phyloP scores from a whole-genome alignment of 345 rosid genomes.

The Eucalyptus fibrosa region DNA sequence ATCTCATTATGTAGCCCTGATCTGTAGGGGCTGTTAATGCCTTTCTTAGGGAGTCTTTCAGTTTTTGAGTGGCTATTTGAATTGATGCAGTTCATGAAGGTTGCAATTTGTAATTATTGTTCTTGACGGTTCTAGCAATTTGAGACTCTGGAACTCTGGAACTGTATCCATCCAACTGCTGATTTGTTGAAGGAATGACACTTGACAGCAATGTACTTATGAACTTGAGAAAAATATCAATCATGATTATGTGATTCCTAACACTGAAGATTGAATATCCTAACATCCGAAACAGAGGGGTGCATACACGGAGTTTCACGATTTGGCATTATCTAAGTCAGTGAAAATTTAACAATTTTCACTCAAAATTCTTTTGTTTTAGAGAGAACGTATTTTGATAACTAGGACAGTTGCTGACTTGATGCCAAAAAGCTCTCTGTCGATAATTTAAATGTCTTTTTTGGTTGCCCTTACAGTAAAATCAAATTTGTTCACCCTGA shows the following conservation, averaged over 20 bases:
- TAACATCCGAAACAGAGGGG: neutral
- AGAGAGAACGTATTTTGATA: too few relatives aligned
- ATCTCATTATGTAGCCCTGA: neutral
- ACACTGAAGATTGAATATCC: neutral
- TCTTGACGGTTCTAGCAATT: neutral
- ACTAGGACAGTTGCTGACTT: too few relatives aligned
- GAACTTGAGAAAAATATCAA: neutral
- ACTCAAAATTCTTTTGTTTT: too few relatives aligned
- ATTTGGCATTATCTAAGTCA: too few relatives aligned
- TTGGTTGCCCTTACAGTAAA: too few relatives aligned
- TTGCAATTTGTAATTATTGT: neutral
- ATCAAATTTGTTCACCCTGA: too few relatives aligned
- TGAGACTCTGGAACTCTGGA: neutral
- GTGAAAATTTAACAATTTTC: too few relatives aligned
- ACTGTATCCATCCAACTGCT: neutral
- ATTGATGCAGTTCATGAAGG: neutral
- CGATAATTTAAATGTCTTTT: accelerated
- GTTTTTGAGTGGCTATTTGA: neutral
- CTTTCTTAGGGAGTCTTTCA: neutral
- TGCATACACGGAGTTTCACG: too few relatives aligned
- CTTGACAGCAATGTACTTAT: neutral
- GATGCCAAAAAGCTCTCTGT: too few relatives aligned
- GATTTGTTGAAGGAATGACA: neutral
- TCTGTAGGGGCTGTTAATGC: neutral
- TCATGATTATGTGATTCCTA: neutral